Evolutionary conservation across 1,284 basidiomycete genomes (phyloP), one percentile per base, ranked within the genome.

Genomic region (Ceratobasidium sp.): DNA sequence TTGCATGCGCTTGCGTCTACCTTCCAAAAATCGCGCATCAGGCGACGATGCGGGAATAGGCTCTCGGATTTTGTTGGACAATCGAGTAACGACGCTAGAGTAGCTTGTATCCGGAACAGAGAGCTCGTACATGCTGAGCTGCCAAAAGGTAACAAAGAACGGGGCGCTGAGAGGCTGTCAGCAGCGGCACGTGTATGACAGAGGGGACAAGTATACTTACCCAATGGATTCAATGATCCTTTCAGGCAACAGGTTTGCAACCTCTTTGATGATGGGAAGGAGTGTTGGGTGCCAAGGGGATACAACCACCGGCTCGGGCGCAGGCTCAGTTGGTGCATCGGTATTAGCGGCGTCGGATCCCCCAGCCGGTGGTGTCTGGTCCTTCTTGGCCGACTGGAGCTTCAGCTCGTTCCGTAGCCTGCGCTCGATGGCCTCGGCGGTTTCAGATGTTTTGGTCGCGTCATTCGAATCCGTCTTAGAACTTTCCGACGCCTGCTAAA

Each of bases 91-190:
- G 81, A 94, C 93, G 62, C 93, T 90, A 3, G 74, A 57, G 77
- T 95, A 95, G 80, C 88, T 90, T 9, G 88, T 81, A 7, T 87
- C 86, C 0, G 94, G 95, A 40, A 94, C 92, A 0, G 90, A 86
- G 59, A 99, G 88, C 84, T 99, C 97, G 81, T 95, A 94, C 38
- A 93, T 93, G 0, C 94, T 93, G 74, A 98, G 84, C 83, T 97
- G 96, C 97, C 97, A 98, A 86, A 98, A 99, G 0, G 96, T 96
- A 57, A 95, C 86, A 81, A 96, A 97, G 86, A 98, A 98, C 1
- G 91, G 93, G 46, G 94, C 92, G 5, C 96, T 96, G 80, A 54
- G 64, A 10, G 44, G 52, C 54, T 7, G 80, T 75, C 23, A 79
- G 44, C 28, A 61, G 44, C 69, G 44, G 46, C 44, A 64, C 54